Conservation (phyloP, 768 basidiomycete species). For the Coprinopsis strossmayeri region DNA sequence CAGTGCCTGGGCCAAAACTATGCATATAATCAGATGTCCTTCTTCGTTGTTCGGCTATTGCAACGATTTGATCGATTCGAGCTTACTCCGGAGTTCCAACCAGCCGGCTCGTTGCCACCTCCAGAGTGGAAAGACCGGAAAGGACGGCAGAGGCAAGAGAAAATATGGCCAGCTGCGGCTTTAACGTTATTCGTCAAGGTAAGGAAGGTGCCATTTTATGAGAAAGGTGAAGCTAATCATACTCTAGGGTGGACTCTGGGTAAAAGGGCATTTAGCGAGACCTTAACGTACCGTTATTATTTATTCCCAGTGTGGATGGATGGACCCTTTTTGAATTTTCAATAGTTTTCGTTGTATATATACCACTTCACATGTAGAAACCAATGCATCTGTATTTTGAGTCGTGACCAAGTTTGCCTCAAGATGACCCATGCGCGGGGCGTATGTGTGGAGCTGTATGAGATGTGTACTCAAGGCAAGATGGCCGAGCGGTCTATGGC, state of each 20-base stretch:
- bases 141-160: constrained; percentile 49
- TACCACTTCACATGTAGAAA: neutral
- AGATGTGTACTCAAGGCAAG: constrained; percentile 31
- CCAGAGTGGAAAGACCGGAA: constrained; percentile 43
- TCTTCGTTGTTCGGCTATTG: constrained; percentile 59
- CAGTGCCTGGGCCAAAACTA: constrained; percentile 72
- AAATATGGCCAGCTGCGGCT: constrained; percentile 55
- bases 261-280: constrained; percentile 33
- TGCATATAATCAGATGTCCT: constrained; percentile 72
- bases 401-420: neutral
- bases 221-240: neutral
- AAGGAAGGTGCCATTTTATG: too few relatives aligned
- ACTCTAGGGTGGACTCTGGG: constrained; percentile 51
- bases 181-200: constrained; percentile 67
- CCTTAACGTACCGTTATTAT: neutral
- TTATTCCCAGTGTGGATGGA: too few relatives aligned
- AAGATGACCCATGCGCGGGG: too few relatives aligned
- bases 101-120: constrained; percentile 55
- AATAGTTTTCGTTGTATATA: neutral
- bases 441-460: too few relatives aligned
- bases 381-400: neutral
- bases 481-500: constrained; percentile 61
- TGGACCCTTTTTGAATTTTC: too few relatives aligned
- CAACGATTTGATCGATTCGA: constrained; percentile 58
- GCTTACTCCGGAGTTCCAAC: constrained; percentile 56